Percentiles rank a stretch among this genome's conserved stretches.
These are phyloP conservation scores for Trypanosoma theileri DNA, from an alignment of 208 protist species.

Conservation along the genomic window DNA sequence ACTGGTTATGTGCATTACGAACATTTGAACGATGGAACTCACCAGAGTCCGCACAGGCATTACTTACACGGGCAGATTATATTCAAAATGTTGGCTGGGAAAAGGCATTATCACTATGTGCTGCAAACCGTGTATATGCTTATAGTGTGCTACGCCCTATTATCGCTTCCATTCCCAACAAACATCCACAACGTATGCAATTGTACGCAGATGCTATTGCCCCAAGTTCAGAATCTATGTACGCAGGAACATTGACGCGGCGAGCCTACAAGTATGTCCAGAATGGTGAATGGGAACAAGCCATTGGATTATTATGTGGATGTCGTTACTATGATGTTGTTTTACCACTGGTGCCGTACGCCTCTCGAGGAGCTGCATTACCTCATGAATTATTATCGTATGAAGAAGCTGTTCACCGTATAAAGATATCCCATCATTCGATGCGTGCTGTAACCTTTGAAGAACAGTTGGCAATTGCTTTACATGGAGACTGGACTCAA, in stretches of 20 bases:
- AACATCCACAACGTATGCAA: conserved; percentile 32
- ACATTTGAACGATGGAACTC: conserved; percentile 28
- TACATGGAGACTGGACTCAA: conserved; percentile 38
- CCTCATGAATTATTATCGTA: conserved; percentile 22
- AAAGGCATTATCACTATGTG: conserved; percentile 28
- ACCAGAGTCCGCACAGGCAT: conserved; percentile 8
- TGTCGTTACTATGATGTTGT: conserved; percentile 37
- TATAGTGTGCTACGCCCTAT: conserved; percentile 44
- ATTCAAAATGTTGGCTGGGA: conserved; percentile 27
- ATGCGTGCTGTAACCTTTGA: conserved; percentile 9
- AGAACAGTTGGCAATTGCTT: conserved; percentile 43
- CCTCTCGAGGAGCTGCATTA: conserved; percentile 11
- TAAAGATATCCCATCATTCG: neutral
- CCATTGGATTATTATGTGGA: conserved; percentile 36
- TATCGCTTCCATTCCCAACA: conserved; percentile 33
- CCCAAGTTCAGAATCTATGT: conserved; percentile 47
- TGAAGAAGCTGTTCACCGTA: conserved; percentile 20
- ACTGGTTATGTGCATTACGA: conserved; percentile 38
- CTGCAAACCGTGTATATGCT: conserved; percentile 28
- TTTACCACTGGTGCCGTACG: conserved; percentile 23
- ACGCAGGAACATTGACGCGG: conserved; percentile 52
- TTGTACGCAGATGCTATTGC: conserved; percentile 32
- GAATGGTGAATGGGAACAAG: conserved; percentile 26
- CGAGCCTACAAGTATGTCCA: conserved; percentile 30
- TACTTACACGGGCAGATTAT: conserved; percentile 17